Base-by-base conservation (phyloP, 257 asterid genomes). In the Avicennia marina region DNA sequence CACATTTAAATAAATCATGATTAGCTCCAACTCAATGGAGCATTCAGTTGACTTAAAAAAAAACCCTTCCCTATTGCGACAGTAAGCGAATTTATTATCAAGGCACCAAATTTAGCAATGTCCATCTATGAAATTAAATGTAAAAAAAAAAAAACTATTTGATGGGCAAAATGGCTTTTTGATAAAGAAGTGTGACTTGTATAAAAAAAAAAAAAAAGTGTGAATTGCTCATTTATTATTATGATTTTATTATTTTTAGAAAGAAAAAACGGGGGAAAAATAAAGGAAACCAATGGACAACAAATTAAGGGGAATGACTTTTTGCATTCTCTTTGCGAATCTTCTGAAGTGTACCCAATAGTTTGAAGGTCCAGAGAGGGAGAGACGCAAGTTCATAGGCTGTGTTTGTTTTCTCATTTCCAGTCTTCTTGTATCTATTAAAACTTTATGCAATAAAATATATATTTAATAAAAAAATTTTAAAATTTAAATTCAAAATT, bases 321-420 rank as follows among this genome's bases (percentile, higher is more conserved):
- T 62, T 62, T 36, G 64, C 64, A 53, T 53, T 54, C 63, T 60
- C 49, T 60, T 67, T 41, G 62, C 20, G 69, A 69, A 62, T 69
- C 64, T 68, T 62, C 69, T 62, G 62, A 62, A 68, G 73, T 32
- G 45, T 17, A 9, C 45, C 40, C 44, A 68, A 61, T 62, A 36
- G 62, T 27, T 54, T 39, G 21, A 61, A 29, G 42, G 68, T 68
- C 64, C 60, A 68, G 53, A 61, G 72, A 25, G 67, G 46, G 66
- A 52, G 44, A 43, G 24, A 48, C 29, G 2, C 13, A 33, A 15
- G 43, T 51, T 61, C 47, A 68, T 29, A n/a, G n/a, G n/a, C n/a
- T n/a, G n/a, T n/a, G n/a, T n/a, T n/a, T n/a, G n/a, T n/a, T n/a
- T n/a, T n/a, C n/a, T n/a, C n/a, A n/a, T n/a, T n/a, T n/a, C n/a